Evolutionary conservation across 2,329 filamentous ascomycete genomes (phyloP).

Genomic region (Trichoderma cornu-damae): DNA sequence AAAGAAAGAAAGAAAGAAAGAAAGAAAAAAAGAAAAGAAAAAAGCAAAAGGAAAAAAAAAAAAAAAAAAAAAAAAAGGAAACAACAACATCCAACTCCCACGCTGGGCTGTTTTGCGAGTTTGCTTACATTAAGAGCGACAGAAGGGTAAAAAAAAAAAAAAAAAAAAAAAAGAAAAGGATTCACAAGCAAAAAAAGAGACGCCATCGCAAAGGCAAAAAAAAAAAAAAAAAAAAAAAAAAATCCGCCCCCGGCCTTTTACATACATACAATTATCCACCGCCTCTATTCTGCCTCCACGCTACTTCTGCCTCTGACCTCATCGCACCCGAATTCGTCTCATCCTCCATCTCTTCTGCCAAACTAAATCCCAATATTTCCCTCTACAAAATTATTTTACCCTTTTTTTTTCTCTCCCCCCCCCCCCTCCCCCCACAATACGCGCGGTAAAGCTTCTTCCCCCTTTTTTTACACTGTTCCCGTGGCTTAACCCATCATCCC

Average conservation of each 20-base stretch:
- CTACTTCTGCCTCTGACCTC: constrained; percentile 37
- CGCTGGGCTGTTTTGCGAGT: constrained; percentile 5
- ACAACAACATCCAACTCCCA: neutral
- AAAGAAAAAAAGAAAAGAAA: neutral
- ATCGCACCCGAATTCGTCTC: constrained; percentile 33
- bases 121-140: constrained; percentile 4
- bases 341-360: constrained; percentile 23
- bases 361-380: neutral
- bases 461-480: constrained; percentile 20
- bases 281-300: constrained; percentile 21
- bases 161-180: too few species aligned
- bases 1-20: neutral
- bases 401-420: too few species aligned
- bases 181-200: too few species aligned
- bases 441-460: constrained; percentile 26
- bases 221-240: too few species aligned
- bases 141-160: neutral
- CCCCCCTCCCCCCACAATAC: constrained; percentile 32
- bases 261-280: too few species aligned
- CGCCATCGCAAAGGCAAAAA: constrained; percentile 12
- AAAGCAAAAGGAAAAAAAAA: neutral
- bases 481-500: constrained; percentile 43
- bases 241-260: too few species aligned
- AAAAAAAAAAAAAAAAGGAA: neutral
- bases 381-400: constrained; percentile 22